Evolutionary conservation across 1,139 yeast species (phyloP).

Genomic region (Zygoascus sp.): DNA sequence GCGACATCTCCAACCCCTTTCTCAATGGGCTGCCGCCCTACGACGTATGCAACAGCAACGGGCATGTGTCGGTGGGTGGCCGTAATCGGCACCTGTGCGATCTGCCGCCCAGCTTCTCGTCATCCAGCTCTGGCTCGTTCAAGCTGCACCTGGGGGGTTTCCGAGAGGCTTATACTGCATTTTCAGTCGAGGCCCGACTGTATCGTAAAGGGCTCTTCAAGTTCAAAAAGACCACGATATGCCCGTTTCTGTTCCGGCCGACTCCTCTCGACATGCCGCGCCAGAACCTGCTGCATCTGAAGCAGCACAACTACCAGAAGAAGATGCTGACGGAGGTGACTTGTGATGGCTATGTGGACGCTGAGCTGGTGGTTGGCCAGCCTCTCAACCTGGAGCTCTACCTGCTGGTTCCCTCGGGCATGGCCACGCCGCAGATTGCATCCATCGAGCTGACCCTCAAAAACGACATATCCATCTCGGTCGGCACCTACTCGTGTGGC

Average conservation of each 20-base stretch:
- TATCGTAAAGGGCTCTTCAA: conserved; percentile 10
- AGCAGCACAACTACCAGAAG: conserved; percentile 1
- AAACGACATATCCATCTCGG: conserved; percentile 10
- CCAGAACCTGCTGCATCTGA: conserved; percentile 6
- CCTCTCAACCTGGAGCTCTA: background rate
- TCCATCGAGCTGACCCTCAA: conserved; percentile 5
- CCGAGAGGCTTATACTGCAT: conserved; percentile 7
- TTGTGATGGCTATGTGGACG: conserved; percentile 7
- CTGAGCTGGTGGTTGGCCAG: conserved; percentile 6
- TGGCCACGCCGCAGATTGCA: background rate
- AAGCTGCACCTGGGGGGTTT: conserved; percentile 11
- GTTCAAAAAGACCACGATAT: conserved; percentile 1
- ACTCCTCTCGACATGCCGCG: background rate
- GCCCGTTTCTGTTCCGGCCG: conserved; percentile 8
- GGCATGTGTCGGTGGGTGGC: background rate
- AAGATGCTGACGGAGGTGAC: background rate
- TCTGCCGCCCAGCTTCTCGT: conserved; percentile 7
- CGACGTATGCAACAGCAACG: background rate
- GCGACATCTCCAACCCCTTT: conserved; percentile 4
- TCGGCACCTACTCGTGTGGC: conserved; percentile 3
- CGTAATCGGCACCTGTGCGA: conserved; percentile 3
- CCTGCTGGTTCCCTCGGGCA: background rate
- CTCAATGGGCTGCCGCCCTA: conserved; percentile 1
- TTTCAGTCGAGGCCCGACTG: conserved; percentile 8
- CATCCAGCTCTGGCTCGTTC: conserved; percentile 3